Evolutionary conservation across 345 rosid species (phyloP).

Genomic region (Cardamine resedifolia): DNA sequence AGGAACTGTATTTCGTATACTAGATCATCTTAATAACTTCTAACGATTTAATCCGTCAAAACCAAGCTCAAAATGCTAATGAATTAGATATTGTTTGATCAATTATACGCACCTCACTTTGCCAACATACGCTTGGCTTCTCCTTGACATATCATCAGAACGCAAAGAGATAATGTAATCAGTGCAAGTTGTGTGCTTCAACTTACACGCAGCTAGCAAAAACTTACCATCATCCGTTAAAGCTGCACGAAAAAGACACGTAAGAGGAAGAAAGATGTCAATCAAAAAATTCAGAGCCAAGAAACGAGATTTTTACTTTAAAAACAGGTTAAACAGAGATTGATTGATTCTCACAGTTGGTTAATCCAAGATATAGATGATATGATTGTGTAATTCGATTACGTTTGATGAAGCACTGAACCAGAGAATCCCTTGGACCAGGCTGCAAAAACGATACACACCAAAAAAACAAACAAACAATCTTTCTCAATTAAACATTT

Average conservation of each 20-base stretch:
- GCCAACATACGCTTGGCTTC: constrained; percentile 73
- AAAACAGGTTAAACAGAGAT: too few species aligned
- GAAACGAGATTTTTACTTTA: too few species aligned
- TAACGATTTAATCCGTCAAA: too few species aligned
- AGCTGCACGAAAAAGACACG: constrained; percentile 45
- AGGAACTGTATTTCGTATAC: constrained; percentile 1
- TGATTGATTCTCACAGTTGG: constrained; percentile 48
- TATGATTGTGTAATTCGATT: constrained; percentile 54
- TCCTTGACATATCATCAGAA: constrained; percentile 65
- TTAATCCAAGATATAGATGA: constrained; percentile 62
- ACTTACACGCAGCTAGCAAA: constrained; percentile 79
- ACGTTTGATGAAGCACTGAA: constrained; percentile 68
- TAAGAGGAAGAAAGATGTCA: constrained; percentile 11
- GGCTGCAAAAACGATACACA: constrained; percentile 50
- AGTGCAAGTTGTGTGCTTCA: constrained; percentile 74
- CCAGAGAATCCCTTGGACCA: constrained; percentile 64
- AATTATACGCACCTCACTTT: constrained; percentile 60
- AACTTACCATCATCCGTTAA: constrained; percentile 83
- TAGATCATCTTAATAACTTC: background rate
- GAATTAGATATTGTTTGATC: background rate
- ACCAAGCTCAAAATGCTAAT: background rate
- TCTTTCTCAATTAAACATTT: background rate
- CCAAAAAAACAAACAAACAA: constrained; percentile 2
- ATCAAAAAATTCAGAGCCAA: background rate
- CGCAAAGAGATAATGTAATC: constrained; percentile 78